Percentiles rank a stretch among this genome's conserved stretches.
Evolutionary conservation across 345 rosid species (phyloP).

Genomic region (Sapria himalayana): DNA sequence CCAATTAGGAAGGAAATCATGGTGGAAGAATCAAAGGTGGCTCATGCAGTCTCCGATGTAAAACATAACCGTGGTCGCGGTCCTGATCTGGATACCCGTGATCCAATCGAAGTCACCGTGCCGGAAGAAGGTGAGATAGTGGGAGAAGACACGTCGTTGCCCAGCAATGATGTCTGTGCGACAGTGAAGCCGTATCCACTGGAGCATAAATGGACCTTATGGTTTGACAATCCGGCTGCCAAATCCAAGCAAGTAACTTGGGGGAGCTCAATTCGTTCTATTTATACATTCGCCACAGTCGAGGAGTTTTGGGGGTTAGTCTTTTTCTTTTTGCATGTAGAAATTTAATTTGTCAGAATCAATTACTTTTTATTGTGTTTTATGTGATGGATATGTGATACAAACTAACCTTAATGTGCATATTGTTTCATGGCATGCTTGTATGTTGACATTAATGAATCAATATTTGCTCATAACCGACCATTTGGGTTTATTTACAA

Average conservation of each 20-base stretch:
- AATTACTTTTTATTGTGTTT: too few species aligned
- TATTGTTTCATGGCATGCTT: too few species aligned
- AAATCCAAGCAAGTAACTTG: constrained; percentile 38
- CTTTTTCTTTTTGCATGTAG: neutral
- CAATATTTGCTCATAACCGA: too few species aligned
- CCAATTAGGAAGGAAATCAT: constrained; percentile 6
- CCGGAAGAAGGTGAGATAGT: constrained; percentile 45
- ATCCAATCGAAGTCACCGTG: constrained; percentile 17
- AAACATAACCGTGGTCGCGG: constrained; percentile 9
- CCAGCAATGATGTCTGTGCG: constrained; percentile 12
- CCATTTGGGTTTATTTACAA: too few species aligned
- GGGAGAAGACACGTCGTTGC: constrained; percentile 13
- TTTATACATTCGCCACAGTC: constrained; percentile 46
- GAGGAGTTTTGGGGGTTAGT: constrained; percentile 74
- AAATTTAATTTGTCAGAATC: too few species aligned
- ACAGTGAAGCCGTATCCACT: constrained; percentile 29
- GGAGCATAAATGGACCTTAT: constrained; percentile 79
- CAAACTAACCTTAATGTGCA: too few species aligned
- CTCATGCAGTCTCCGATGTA: neutral
- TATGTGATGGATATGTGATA: too few species aligned
- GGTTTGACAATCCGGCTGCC: constrained; percentile 55
- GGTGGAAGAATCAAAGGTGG: constrained; percentile 9
- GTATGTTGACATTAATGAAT: too few species aligned
- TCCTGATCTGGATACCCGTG: constrained; percentile 11
- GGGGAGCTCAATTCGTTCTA: constrained; percentile 65